Evolutionary conservation across 1,284 basidiomycete genomes (phyloP).

Genomic region (Clitocybe nebularis): DNA sequence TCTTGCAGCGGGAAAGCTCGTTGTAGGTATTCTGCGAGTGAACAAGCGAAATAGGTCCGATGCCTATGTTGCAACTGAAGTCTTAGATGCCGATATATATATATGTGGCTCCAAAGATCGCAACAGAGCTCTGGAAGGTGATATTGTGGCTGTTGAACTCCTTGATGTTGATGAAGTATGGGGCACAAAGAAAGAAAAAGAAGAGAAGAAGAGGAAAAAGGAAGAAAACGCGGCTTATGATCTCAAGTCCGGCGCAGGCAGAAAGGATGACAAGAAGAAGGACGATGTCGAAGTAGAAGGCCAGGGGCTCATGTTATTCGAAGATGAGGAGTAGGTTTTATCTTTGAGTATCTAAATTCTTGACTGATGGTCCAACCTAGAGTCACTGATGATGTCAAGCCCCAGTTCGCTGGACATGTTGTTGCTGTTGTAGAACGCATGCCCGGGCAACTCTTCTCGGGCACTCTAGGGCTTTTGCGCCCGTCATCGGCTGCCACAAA

Average conservation of each 20-base stretch:
- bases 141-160: constrained; percentile 97
- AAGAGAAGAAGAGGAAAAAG: constrained; percentile 99
- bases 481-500: constrained; percentile 98
- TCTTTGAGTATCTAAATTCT: constrained; percentile 4
- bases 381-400: constrained; percentile 96
- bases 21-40: constrained; percentile 95
- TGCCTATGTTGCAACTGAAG: constrained; percentile 99
- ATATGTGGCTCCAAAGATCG: constrained; percentile 98
- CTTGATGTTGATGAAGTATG: constrained; percentile 98
- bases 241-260: constrained; percentile 65
- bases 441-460: constrained; percentile 98
- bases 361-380: constrained; percentile 33
- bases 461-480: constrained; percentile 91
- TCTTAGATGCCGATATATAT: constrained; percentile 98
- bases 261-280: constrained; percentile 99
- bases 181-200: constrained; percentile 99
- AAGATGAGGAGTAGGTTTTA: constrained; percentile 85
- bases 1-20: constrained; percentile 96
- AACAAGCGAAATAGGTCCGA: constrained; percentile 99
- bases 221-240: constrained; percentile 97
- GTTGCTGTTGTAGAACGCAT: constrained; percentile 98
- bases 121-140: constrained; percentile 96
- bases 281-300: constrained; percentile 99
- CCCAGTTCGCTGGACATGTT: constrained; percentile 95
- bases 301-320: constrained; percentile 93